A percentile compares a stretch with the other conserved stretches of the same genome.
Conservation (phyloP, 2,329 filamentous ascomycete genomes). For the Aspergillus cejpii region DNA sequence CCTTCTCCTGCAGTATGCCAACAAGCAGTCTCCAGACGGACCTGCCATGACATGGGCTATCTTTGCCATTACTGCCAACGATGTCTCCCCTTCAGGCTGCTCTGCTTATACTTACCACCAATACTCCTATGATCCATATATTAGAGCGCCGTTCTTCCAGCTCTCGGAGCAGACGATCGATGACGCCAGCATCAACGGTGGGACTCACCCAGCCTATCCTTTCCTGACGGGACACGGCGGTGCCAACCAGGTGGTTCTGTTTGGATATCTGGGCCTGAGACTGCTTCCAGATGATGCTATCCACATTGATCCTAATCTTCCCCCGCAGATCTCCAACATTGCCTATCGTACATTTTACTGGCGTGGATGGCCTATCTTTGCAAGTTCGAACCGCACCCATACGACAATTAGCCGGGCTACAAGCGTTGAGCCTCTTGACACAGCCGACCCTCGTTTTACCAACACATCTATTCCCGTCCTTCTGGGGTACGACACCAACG, state of each 20-base stretch:
- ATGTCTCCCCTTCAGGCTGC: conserved; percentile 60
- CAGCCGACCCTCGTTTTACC: conserved; percentile 51
- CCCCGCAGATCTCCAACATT: conserved; percentile 57
- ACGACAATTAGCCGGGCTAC: conserved; percentile 54
- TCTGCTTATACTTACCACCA: conserved; percentile 62
- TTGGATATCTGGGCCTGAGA: conserved; percentile 61
- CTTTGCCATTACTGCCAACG: conserved; percentile 60
- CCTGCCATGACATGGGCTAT: conserved; percentile 69
- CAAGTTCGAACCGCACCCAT: conserved; percentile 57
- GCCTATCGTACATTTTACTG: conserved; percentile 60
- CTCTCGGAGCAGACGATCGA: conserved; percentile 64
- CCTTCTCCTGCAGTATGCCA: conserved; percentile 48
- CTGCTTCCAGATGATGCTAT: conserved; percentile 53
- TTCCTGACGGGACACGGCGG: conserved; percentile 67
- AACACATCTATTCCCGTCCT: conserved; percentile 53
- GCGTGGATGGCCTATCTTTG: conserved; percentile 58
- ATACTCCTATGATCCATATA: conserved; percentile 58
- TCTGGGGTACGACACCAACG: conserved; percentile 44
- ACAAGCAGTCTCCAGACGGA: conserved; percentile 60
- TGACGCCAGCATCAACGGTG: conserved; percentile 54
- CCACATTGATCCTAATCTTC: conserved; percentile 57
- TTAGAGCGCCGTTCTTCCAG: conserved; percentile 61
- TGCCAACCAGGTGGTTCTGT: conserved; percentile 60
- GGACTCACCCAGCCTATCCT: conserved; percentile 62
- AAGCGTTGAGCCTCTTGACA: conserved; percentile 40